A percentile compares a stretch with the other conserved stretches of the same genome.
These are phyloP conservation scores for Cokeromyces recurvatus DNA, from an alignment of 371 early-diverging fungal genomes.

Conservation along the genomic window DNA sequence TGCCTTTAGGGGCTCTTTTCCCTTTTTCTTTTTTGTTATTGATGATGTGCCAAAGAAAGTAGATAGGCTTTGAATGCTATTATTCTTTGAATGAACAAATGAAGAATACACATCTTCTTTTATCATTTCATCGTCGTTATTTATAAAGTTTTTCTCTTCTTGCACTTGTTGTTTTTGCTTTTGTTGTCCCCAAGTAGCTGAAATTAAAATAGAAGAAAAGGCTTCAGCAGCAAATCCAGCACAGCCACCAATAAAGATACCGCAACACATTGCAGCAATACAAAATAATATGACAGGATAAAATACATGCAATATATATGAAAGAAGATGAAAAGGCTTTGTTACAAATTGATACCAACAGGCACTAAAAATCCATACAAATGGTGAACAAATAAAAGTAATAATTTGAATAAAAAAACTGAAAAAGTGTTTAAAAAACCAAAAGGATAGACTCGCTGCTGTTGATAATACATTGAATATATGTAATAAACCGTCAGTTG, in stretches of 20 bases:
- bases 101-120: too few species aligned
- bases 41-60: too few species aligned
- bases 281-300: slow-evolving; percentile 29
- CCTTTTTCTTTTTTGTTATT: too few species aligned
- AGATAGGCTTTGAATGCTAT: too few species aligned
- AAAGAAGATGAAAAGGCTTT: slow-evolving; percentile 5
- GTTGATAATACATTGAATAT: slow-evolving; percentile 2
- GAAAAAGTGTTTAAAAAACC: slow-evolving; percentile 10
- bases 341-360: slow-evolving; percentile 6
- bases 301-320: slow-evolving; percentile 4
- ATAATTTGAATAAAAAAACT: neutral
- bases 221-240: slow-evolving; percentile 48
- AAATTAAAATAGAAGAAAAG: slow-evolving; percentile 25
- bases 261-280: slow-evolving; percentile 28
- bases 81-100: too few species aligned
- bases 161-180: too few species aligned
- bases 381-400: neutral
- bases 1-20: too few species aligned
- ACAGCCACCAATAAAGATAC: slow-evolving; percentile 39
- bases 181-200: slow-evolving; percentile 41
- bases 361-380: neutral
- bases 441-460: slow-evolving; percentile 6
- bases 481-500: slow-evolving; percentile 3
- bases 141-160: too few species aligned
- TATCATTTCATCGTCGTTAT: too few species aligned